phyloP scores from a whole-genome alignment of 2,329 filamentous ascomycete genomes.

The Calonectria ilicicola region DNA sequence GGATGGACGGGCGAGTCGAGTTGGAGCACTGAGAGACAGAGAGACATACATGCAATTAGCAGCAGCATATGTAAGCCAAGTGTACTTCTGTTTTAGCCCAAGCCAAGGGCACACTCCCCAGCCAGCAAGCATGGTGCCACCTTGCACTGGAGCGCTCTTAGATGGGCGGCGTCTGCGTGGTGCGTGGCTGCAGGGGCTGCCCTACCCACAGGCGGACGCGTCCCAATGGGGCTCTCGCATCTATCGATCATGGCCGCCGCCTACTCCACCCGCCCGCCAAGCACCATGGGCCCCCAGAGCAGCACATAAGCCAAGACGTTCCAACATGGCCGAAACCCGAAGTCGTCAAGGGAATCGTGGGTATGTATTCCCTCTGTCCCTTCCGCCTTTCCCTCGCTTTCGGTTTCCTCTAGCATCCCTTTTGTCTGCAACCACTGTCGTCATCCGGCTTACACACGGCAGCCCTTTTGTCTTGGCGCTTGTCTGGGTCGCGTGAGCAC shows the following conservation, averaged over 20 bases:
- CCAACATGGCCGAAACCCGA: slow-evolving; percentile 2
- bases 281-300: background rate
- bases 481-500: background rate
- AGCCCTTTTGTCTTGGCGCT: background rate
- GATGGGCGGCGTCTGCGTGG: background rate
- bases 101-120: background rate
- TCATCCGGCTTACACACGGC: slow-evolving; percentile 1
- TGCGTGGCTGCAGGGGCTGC: slow-evolving; percentile 7
- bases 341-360: background rate
- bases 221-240: slow-evolving; percentile 4
- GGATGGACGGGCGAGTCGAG: background rate
- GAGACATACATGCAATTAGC: background rate
- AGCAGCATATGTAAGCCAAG: too few species aligned
- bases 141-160: background rate
- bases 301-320: slow-evolving; percentile 6
- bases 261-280: background rate
- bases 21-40: too few species aligned
- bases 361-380: background rate
- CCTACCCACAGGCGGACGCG: background rate
- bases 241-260: slow-evolving; percentile 3
- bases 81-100: background rate
- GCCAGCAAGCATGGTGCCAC: background rate
- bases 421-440: background rate
- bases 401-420: background rate
- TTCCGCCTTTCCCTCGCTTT: background rate